A percentile compares a stretch with the other conserved stretches of the same genome.
Conservation (phyloP, 441 rosid species). For the Kokia cookei region DNA sequence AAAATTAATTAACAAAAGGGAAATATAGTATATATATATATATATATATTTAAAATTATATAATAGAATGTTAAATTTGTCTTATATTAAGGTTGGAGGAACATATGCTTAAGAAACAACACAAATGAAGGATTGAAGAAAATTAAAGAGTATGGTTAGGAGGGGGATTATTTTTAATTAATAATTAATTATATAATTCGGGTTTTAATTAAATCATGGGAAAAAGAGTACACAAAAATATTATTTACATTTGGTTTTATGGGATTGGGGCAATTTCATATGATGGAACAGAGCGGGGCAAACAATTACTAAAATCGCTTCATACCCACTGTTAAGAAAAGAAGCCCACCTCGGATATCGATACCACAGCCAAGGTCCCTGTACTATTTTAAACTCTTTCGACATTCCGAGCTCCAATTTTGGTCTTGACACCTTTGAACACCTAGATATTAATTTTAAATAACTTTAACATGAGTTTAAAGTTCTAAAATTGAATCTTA, state of each 20-base stretch:
- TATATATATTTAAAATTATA: background rate
- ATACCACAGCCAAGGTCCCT: too few species aligned
- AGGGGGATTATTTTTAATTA: conserved; percentile 19
- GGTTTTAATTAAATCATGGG: background rate
- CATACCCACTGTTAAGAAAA: too few species aligned
- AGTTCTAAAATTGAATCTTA: too few species aligned
- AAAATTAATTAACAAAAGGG: background rate
- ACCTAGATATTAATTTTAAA: too few species aligned
- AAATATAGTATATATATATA: background rate
- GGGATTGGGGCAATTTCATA: background rate
- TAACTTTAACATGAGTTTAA: too few species aligned
- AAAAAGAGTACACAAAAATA: background rate
- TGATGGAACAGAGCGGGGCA: too few species aligned
- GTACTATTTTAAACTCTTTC: too few species aligned
- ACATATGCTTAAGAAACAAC: conserved; percentile 31
- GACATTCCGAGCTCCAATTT: too few species aligned
- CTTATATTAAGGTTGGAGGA: conserved; percentile 20
- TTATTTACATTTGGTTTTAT: background rate
- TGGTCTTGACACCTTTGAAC: too few species aligned
- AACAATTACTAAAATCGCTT: too few species aligned
- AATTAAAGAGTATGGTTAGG: conserved; percentile 9
- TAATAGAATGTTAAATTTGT: conserved; percentile 38
- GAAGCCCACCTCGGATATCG: too few species aligned
- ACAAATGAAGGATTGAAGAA: conserved; percentile 12
- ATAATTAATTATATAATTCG: background rate